phyloP scores from a whole-genome alignment of 768 basidiomycete genomes.

The Termitomyces heimii region DNA sequence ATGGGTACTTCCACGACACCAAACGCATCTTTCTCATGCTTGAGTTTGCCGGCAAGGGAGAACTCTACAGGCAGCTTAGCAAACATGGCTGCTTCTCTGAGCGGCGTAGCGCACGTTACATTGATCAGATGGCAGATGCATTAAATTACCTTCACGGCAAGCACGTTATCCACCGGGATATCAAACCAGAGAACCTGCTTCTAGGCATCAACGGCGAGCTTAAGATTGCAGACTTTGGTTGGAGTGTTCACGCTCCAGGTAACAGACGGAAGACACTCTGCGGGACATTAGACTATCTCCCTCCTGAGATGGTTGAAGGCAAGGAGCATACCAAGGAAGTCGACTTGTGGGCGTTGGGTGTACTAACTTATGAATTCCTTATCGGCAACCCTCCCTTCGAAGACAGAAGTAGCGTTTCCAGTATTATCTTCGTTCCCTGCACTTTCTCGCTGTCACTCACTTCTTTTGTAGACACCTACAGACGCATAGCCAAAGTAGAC shows the following conservation, averaged over 20 bases:
- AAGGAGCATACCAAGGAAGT: constrained; percentile 86
- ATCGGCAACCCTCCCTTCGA: constrained; percentile 80
- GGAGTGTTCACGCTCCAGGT: constrained; percentile 95
- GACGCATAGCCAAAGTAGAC: constrained; percentile 85
- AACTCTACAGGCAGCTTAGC: constrained; percentile 92
- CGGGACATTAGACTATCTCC: constrained; percentile 94
- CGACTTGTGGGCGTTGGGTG: constrained; percentile 95
- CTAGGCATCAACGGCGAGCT: constrained; percentile 93
- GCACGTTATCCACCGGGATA: constrained; percentile 98
- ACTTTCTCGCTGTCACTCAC: neutral
- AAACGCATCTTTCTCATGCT: constrained; percentile 98
- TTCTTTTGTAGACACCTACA: constrained; percentile 69
- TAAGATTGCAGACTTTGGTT: constrained; percentile 98
- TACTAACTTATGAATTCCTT: constrained; percentile 94
- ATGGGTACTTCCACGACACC: constrained; percentile 97
- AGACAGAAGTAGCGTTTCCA: constrained; percentile 70
- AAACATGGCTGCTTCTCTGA: constrained; percentile 86
- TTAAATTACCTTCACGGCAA: constrained; percentile 87
- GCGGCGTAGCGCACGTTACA: constrained; percentile 81
- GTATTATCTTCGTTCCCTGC: constrained; percentile 26
- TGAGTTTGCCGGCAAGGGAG: constrained; percentile 95
- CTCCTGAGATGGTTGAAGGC: constrained; percentile 97
- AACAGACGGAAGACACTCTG: constrained; percentile 88
- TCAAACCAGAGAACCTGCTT: constrained; percentile 97
- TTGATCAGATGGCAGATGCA: constrained; percentile 98